These are phyloP conservation scores for Eucommia ulmoides DNA, from an alignment of 257 asterid species.

Conservation along the genomic window DNA sequence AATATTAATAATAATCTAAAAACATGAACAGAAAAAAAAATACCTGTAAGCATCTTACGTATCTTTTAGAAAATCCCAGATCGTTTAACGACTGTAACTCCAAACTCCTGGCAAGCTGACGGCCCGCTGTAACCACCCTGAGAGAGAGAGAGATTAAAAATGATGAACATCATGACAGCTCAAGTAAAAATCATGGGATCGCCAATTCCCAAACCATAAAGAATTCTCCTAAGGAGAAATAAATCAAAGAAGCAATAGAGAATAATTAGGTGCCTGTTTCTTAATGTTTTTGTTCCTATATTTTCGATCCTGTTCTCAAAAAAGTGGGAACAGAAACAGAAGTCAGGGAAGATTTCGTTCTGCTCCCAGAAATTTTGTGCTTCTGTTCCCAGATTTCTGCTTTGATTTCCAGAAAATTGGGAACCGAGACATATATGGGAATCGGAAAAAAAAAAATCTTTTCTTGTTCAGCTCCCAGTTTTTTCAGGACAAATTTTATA, in stretches of 20 bases:
- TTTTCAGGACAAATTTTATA: too few species aligned
- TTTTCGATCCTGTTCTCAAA: neutral
- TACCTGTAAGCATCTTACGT: constrained; percentile 92
- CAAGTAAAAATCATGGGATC: neutral
- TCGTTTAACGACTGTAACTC: constrained; percentile 92
- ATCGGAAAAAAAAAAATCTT: neutral
- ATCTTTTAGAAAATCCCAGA: constrained; percentile 91
- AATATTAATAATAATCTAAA: neutral
- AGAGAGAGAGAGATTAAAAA: neutral
- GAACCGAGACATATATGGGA: neutral
- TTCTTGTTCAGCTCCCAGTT: neutral
- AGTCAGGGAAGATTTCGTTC: too few species aligned
- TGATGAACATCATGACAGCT: neutral
- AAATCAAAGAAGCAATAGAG: neutral
- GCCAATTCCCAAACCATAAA: neutral
- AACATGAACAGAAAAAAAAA: constrained; percentile 5
- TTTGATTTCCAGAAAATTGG: too few species aligned
- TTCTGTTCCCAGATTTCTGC: too few species aligned
- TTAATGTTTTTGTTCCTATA: neutral
- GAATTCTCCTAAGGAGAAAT: neutral
- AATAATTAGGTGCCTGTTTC: neutral
- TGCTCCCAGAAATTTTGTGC: too few species aligned
- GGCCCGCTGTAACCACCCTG: constrained; percentile 96
- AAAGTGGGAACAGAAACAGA: too few species aligned
- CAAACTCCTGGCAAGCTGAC: constrained; percentile 90